Evolutionary conservation across 495 filamentous ascomycete species (phyloP), one percentile per base, ranked within the genome.

Genomic region (Aspergillus haitiensis): DNA sequence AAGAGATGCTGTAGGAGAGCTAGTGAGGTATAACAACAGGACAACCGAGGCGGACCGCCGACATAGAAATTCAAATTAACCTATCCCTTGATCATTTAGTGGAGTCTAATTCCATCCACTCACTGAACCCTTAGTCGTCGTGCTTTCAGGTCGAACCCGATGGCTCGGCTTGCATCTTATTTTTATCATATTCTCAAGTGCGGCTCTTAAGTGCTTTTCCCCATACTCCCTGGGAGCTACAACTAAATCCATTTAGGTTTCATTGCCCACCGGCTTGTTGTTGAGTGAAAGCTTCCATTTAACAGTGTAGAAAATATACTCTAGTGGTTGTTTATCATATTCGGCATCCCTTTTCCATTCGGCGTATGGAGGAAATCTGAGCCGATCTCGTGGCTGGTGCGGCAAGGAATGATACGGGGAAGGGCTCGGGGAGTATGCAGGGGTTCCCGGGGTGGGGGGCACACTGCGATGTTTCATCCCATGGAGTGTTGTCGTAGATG

Each of bases 261-360:
- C 36, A 31, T 55, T 55, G 1, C 15, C 12, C 37, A 44, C 21
- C 4, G 21, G 32, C 21, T 40, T 12, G 4, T 32, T 55, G 11
- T 55, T 55, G 11, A 55, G 16, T 9, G 52, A 44, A 32, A 55
- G 12, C 16, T 33, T 44, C 52, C 52, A 44, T 31, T 55, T n/a
- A n/a, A 55, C 44, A 1, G 21, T 27, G 3, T 27, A 1, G 21
- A 27, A 27, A 27, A 27, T 27, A 27, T 52, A 52, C 36, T 52
- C 33, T 15, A 35, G 31, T 16, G 31, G 50, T 32, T n/a, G n/a
- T 52, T 37, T 7, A 15, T 52, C 33, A 37, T 52, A 52, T 52
- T 52, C 50, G 7, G 7, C 42, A 7, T 15, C 42, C 21, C 21
- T 27, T 18, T 12, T 18, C 42, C n/a, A n/a, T n/a, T n/a, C n/a